These are phyloP conservation scores for Pelargonium fulgidum DNA, from an alignment of 441 rosid species.

Conservation along the genomic window DNA sequence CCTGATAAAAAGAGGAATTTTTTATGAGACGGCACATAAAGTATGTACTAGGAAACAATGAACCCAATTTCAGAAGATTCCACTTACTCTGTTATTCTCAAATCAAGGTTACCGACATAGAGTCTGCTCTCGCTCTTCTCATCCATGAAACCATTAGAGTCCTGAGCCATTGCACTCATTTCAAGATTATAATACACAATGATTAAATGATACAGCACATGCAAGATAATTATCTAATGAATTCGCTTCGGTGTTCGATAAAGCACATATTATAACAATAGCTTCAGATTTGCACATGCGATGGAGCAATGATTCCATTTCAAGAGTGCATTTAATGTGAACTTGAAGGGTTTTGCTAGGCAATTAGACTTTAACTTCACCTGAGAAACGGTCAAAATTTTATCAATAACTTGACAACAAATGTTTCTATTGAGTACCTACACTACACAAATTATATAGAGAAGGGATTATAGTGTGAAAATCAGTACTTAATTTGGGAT, in stretches of 20 bases:
- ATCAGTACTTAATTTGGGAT: no score
- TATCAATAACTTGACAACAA: background rate
- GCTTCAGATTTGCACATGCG: background rate
- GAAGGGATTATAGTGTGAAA: no score
- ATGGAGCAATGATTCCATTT: background rate
- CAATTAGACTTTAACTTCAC: background rate
- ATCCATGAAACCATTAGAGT: conserved; percentile 37
- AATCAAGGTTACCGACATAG: conserved; percentile 74
- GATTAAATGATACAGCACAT: background rate
- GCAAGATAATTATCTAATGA: background rate
- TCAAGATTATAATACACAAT: background rate
- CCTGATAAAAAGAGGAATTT: conserved; percentile 28
- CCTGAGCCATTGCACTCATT: conserved; percentile 37
- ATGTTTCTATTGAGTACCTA: no score
- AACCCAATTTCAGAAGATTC: conserved; percentile 8
- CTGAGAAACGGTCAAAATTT: background rate
- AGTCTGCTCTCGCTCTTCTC: conserved; percentile 67
- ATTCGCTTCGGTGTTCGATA: no score
- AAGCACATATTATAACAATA: background rate
- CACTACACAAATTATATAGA: no score
- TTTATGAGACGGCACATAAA: background rate
- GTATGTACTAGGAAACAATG: background rate
- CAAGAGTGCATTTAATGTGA: background rate
- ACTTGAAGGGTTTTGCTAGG: background rate
- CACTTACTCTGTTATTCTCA: conserved; percentile 78